phyloP scores from a whole-genome alignment of 306 rosid genomes.

The Dryas octopetala region DNA sequence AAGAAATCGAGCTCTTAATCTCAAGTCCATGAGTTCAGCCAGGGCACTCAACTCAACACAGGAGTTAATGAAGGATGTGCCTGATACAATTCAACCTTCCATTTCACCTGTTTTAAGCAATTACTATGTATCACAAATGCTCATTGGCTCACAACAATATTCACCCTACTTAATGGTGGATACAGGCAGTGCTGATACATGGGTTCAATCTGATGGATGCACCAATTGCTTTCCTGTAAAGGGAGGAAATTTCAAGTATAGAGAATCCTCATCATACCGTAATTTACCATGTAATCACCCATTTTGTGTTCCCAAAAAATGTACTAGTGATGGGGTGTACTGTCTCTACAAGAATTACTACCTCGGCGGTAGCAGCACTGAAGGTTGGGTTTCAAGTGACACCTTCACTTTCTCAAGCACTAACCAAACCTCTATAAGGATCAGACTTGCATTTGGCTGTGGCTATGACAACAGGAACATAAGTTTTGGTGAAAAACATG shows the following conservation, averaged over 20 bases:
- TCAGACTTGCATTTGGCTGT: neutral
- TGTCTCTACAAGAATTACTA: neutral
- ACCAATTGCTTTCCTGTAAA: constrained; percentile 5
- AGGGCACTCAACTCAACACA: neutral
- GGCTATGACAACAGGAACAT: constrained; percentile 2
- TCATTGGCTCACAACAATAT: neutral
- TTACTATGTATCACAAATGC: neutral
- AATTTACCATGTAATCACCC: neutral
- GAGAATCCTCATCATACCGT: neutral
- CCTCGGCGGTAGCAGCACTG: neutral
- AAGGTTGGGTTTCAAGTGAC: constrained; percentile 8
- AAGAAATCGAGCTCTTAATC: neutral
- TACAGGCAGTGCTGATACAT: neutral
- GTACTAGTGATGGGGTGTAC: neutral
- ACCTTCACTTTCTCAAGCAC: neutral
- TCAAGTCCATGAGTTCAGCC: neutral
- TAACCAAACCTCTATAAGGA: neutral
- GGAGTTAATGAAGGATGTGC: neutral
- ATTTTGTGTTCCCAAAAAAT: neutral
- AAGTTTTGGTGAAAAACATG: neutral
- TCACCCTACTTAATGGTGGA: neutral
- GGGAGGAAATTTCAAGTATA: neutral
- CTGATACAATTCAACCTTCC: neutral
- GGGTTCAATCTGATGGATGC: constrained; percentile 13
- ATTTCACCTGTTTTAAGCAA: neutral